Base-by-base conservation (phyloP, 768 basidiomycete species). In the Sarcodon aspratus region DNA sequence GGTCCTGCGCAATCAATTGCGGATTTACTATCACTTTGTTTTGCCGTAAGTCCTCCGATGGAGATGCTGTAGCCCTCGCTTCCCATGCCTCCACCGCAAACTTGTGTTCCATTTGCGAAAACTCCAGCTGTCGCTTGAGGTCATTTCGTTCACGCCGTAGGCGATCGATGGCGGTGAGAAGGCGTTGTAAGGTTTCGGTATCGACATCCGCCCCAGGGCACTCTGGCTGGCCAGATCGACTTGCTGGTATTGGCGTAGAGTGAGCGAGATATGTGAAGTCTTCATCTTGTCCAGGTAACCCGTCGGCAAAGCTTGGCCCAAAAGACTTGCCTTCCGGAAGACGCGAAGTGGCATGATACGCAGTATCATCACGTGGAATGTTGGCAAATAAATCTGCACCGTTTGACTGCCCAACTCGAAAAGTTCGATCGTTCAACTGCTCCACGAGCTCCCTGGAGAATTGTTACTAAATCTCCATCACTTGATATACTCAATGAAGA, bases 91-190 rank as follows among this genome's bases (percentile, higher is more conserved):
- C 74, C 12, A 79, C 71, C 2, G 77, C 66, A 55, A 85, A 82
- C 53, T 68, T 75, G 21, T 78, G 76, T 63, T 90, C 86, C 3
- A 71, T 68, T 53, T 83, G 73, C 48, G 82, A 65, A 62, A 88
- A 90, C 45, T 83, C 72, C 11, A 89, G 62, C 48, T 82, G 73
- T 6, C 79, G 72, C 46, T 72, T 72, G 27, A 86, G 69, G 43
- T 63, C 66, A 52, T 88, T 80, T 5, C 85, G 72, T 55, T 89
- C 84, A 4, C 62, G 61, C 5, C 86, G 79, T 43, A 88, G 66
- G 33, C 85, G 76, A n/a, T 79, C 75, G 38, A 85, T 67, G 1
- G 85, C 79, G 27, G 62, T 62, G 45, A 88, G 67, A 18, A 88
- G 68, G 36, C 73, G 75, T 52, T 76, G 76, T 33, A 83, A 68